Base-by-base conservation (phyloP, 495 filamentous ascomycete species). In the Daldinia caldariorum region DNA sequence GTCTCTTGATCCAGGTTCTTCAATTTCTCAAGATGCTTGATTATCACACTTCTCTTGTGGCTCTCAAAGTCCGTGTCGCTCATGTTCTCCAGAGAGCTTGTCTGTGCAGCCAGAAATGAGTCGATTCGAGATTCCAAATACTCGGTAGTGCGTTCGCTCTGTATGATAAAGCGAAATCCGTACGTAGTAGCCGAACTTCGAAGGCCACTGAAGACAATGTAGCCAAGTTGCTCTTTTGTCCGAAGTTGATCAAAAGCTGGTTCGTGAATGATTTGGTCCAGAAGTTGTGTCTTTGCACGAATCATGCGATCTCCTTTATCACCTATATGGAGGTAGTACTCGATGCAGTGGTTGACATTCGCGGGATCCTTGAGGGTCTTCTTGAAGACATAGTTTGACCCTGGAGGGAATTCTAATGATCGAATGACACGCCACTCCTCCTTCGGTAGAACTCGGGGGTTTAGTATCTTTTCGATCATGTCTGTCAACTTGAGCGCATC, bases 181-280 rank as follows among this genome's bases (percentile, higher is more conserved):
- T 92, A 90, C 4, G 90, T 92, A 0, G 90, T 94, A 50, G 87
- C 77, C 38, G 85, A 87, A 61, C 89, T 83, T 49, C 91, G 84
- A 12, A 87, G 80, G 13, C 93, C 92, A 54, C 90, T 94, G 82
- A 91, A 97, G 1, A 99, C 95, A 50, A 98, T 90, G 74, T 99
- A 99, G 13, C 95, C 95, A 8, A 99, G 90, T 78, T 99, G 95
- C 77, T 99, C 95, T 78, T 97, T 97, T 47, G 95, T 97, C 47
- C 95, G 89, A 1, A 99, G 84, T 75, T 94, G 92, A 77, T 99
- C 92, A 77, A 98, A 99, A 26, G 89, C 91, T 16, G 94, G 93
- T 83, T 99, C 95, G 51, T 97, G 90, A 1, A 92, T 89, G 79
- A 97, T 87, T 77, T 99, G 96, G n/a, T 92, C 89, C 57, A 97